Base-by-base conservation (phyloP, 495 filamentous ascomycete species). In the Tuber aestivum region DNA sequence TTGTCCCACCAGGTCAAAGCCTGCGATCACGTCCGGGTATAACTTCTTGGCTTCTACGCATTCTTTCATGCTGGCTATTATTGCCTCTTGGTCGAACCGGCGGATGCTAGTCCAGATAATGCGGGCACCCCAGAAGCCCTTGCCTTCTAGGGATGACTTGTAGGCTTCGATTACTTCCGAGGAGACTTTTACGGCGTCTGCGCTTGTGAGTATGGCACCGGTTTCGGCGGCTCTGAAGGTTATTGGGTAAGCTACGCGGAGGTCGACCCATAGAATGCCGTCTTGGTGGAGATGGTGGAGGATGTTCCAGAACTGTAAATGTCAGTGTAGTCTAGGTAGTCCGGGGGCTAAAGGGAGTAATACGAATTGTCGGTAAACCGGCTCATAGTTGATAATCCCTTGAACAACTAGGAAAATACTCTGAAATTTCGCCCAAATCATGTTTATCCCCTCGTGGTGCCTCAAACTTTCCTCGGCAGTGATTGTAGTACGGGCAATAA, bases 21-120 rank as follows among this genome's bases (percentile, higher is more conserved):
- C 95, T 44, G 91, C 90, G 76, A 99, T 89, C 1, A 94, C 85
- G 45, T 92, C 86, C 2, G 95, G 94, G 80, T 91, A 94, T n/a
- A 87, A 85, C 48, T 90, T 83, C 82, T 97, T 97, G 76, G 91
- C 89, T 23, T 86, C 86, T 78, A 98, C 92, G 80, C 95, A 97
- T 71, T 92, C 83, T 76, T 93, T 91, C 93, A 97, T 97, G 80
- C 86, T 88, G 42, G 93, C 86, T 44, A 94, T 85, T 61, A 97
- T 89, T 6, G 85, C 82, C n/a, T 88, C 88, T 32, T 89, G 91
- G 45, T 87, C 85, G 41, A 90, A 87, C 2, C 78, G 81, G 45
- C 94, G 89, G 32, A 93, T 81, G 7, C 89, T 87, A 2, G 94
- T 92, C 94, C 94, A 98, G 75, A 99, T 97, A 78, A 95, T 89